phyloP scores from a whole-genome alignment of 2,329 filamentous ascomycete species.

The Ophiostoma sp. region DNA sequence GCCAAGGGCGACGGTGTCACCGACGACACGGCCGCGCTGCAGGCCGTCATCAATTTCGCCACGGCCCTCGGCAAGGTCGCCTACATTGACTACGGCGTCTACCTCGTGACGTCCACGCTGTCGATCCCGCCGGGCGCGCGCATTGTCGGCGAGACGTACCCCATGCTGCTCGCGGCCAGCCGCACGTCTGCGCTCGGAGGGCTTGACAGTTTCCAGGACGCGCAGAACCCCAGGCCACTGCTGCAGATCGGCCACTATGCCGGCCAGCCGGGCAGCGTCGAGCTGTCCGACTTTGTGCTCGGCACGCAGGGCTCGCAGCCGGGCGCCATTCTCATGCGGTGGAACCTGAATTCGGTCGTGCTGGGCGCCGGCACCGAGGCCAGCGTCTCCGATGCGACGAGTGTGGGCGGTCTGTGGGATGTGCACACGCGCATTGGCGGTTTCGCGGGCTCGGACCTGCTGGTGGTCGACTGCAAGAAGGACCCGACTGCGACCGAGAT shows the following conservation, averaged over 20 bases:
- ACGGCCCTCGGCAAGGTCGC: slow-evolving; percentile 45
- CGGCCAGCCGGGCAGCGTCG: slow-evolving; percentile 59
- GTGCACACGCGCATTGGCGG: slow-evolving; percentile 70
- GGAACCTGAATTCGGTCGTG: slow-evolving; percentile 54
- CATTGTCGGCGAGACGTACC: slow-evolving; percentile 55
- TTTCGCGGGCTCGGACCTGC: slow-evolving; percentile 60
- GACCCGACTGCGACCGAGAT: slow-evolving; percentile 39
- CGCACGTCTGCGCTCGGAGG: slow-evolving; percentile 23
- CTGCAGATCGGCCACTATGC: slow-evolving; percentile 52
- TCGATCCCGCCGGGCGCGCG: slow-evolving; percentile 40
- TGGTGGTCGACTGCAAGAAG: slow-evolving; percentile 54
- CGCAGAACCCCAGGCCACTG: slow-evolving; percentile 56
- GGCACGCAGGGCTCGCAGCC: slow-evolving; percentile 59
- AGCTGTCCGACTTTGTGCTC: slow-evolving; percentile 69
- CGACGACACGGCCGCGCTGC: slow-evolving; percentile 57
- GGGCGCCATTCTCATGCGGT: slow-evolving; percentile 66
- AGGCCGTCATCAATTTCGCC: slow-evolving; percentile 50
- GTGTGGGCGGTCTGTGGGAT: slow-evolving; percentile 35
- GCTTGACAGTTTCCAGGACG: slow-evolving; percentile 48
- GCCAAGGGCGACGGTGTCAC: slow-evolving; percentile 48
- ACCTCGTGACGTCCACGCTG: slow-evolving; percentile 46
- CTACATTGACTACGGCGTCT: slow-evolving; percentile 54
- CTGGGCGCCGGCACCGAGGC: slow-evolving; percentile 39
- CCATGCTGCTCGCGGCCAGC: slow-evolving; percentile 18
- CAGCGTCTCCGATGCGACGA: slow-evolving; percentile 39